Base-by-base conservation (phyloP, 129 eudicot species). In the Centrapalus pauciflorus region DNA sequence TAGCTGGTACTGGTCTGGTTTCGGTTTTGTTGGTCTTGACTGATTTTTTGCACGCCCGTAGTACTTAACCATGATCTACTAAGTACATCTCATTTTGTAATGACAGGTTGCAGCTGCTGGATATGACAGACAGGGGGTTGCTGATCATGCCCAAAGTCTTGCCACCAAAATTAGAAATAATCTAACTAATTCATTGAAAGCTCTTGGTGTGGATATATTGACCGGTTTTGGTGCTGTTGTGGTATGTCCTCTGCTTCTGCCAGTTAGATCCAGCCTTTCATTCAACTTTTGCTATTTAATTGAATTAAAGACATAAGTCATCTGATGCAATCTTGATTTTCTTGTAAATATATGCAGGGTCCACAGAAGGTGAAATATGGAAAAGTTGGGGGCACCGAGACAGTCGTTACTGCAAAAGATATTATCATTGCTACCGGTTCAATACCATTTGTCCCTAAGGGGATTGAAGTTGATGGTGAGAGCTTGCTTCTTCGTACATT, bases 391-490 rank as follows among this genome's bases (percentile, higher is more conserved):
- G 54, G 58, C 16, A 60, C 77, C 0, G 81, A 80, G 38, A 81
- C 77, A 9, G 56, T 78, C 23, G 67, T 84, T 51, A 81, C 82
- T 21, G 95, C 95, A 48, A 87, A 82, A 78, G 84, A 87, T 61
- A 84, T 84, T 66, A 84, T 82, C 63, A 84, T 87, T 59, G 95
- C 91, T 16, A 87, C 90, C 49, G 95, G 90, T 59, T 87, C 90
- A 28, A 76, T 76, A 54, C 90, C 95, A 8, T 67, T 81, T 64
- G 95, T 87, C 40, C 90, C 95, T 14, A 87, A 87, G 75, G 95
- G 95, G 73, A 73, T 87, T 46, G 95, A 87, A 76, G 85, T 87
- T 71, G 95, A 87, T 81, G 95, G 95, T 84, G 70, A 79, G 61
- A 56, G 65, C 30, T 70, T 61, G 37, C 69, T 43, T 57, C 71